These are phyloP conservation scores for Pisolithus tinctorius DNA, from an alignment of 768 basidiomycete species.

Conservation along the genomic window DNA sequence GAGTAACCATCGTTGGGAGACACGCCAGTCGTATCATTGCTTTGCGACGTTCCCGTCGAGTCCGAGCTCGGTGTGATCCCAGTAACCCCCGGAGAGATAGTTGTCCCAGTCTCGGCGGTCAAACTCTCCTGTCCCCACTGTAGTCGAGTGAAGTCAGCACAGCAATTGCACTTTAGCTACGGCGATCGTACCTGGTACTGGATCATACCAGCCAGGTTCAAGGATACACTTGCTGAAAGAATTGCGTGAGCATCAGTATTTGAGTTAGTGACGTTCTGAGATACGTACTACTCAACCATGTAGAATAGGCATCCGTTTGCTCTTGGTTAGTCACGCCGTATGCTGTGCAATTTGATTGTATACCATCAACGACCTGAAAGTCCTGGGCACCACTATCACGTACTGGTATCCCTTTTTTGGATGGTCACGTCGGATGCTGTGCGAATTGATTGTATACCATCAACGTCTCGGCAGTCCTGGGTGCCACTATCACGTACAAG, in stretches of 20 bases:
- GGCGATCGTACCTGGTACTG: conserved; percentile 23
- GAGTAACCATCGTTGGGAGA: conserved; percentile 66
- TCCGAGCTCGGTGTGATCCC: conserved; percentile 23
- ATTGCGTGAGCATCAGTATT: conserved; percentile 3
- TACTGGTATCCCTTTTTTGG: conserved; percentile 21
- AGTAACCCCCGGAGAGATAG: conserved; percentile 29
- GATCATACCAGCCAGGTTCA: conserved; percentile 25
- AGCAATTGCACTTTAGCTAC: neutral
- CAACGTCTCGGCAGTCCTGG: neutral
- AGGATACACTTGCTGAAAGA: conserved; percentile 32
- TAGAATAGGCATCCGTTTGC: conserved; percentile 44
- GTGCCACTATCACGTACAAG: neutral
- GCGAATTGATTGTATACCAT: neutral
- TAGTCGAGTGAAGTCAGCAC: conserved; percentile 8
- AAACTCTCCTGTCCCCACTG: conserved; percentile 54
- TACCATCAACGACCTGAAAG: neutral
- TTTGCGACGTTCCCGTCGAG: conserved; percentile 27
- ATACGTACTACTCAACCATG: conserved; percentile 46
- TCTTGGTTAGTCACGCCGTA: conserved; percentile 49
- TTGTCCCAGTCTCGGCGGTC: conserved; percentile 40
- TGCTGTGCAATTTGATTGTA: conserved; percentile 6
- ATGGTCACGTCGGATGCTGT: conserved; percentile 44
- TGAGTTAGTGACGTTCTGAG: neutral
- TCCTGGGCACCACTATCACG: neutral
- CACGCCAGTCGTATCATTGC: conserved; percentile 33